Base-by-base conservation (phyloP, 108 stramenopile genomes). In the Cyclotella sp. region DNA sequence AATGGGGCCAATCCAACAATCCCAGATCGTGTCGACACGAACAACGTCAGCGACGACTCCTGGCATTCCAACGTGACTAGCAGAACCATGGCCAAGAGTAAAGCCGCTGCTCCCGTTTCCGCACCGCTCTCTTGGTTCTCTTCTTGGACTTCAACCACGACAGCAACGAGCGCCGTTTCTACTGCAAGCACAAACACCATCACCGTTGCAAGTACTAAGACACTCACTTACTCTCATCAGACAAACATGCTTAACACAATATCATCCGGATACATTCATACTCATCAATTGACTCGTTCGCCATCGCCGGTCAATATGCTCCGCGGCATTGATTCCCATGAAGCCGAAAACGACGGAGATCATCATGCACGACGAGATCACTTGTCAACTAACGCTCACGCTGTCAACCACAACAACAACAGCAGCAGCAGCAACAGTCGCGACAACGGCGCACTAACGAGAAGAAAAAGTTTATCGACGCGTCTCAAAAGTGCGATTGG, bases 71-170 rank as follows among this genome's bases (percentile, higher is more conserved):
- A 70, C 53, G 24, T 42, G 54, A 66, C 26, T 13, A 57, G 34
- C 5, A 60, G 28, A 65, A 3, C 27, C 21, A 63, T 53, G 27
- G 47, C 34, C n/a, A 14, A 26, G 43, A 47, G 1, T 22, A 66
- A 42, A 12, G 21, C 51, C 8, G 16, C 67, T 41, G 52, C 72
- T n/a, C 51, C 72, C 5, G 11, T 40, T 8, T 66, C 58, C 15
- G 64, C 74, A 14, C 70, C 60, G 1, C 12, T 60, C 52, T 45
- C 81, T 30, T 82, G 81, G 81, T 73, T 82, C 43, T 76, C 74
- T 0, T 49, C 75, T 18, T 82, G 75, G 81, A 62, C 75, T 40
- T n/a, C 70, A 71, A 14, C 81, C 8, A 43, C 65, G 6, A 63
- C 59, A n/a, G 5, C 61, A 9, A 24, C 21, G 6, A 43, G 41